phyloP scores from a whole-genome alignment of 148 eudicot genomes.

The Camellia japonica region DNA sequence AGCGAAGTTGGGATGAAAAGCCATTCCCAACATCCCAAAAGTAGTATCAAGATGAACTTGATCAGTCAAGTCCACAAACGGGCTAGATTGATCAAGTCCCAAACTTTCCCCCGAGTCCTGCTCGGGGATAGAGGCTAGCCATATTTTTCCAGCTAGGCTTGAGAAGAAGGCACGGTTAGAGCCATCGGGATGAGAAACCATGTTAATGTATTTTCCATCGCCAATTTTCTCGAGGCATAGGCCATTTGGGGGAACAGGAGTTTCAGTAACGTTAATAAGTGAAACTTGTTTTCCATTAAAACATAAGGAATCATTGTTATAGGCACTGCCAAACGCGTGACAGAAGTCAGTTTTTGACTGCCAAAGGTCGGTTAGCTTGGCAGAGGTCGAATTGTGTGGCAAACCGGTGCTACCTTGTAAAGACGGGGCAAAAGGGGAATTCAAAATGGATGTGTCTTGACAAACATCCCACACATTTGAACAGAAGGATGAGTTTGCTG shows the following conservation, averaged over 20 bases:
- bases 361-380: conserved; percentile 71
- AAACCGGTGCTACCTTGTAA: conserved; percentile 49
- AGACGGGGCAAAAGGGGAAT: conserved; percentile 85
- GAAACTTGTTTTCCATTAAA: conserved; percentile 58
- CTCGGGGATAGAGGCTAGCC: conserved; percentile 69
- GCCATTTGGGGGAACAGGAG: conserved; percentile 51
- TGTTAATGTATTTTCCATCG: conserved; percentile 59
- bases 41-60: conserved; percentile 64
- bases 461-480: conserved; percentile 69
- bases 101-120: conserved; percentile 59
- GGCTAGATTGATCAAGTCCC: conserved; percentile 66
- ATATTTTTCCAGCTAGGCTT: conserved; percentile 71
- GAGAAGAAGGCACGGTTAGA: conserved; percentile 85
- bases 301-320: conserved; percentile 43
- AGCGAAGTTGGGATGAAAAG: conserved; percentile 81
- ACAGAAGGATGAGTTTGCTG: conserved; percentile 60
- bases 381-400: conserved; percentile 46
- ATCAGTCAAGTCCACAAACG: conserved; percentile 88
- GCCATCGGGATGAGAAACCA: conserved; percentile 91
- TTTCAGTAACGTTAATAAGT: conserved; percentile 34
- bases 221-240: conserved; percentile 83
- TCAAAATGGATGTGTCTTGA: conserved; percentile 41
- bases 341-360: conserved; percentile 76
- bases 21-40: conserved; percentile 93
- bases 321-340: conserved; percentile 48